A percentile compares a stretch with the other conserved stretches of the same genome.
Evolutionary conservation across 2,329 filamentous ascomycete genomes (phyloP).

Genomic region (Trichoderma sp.): DNA sequence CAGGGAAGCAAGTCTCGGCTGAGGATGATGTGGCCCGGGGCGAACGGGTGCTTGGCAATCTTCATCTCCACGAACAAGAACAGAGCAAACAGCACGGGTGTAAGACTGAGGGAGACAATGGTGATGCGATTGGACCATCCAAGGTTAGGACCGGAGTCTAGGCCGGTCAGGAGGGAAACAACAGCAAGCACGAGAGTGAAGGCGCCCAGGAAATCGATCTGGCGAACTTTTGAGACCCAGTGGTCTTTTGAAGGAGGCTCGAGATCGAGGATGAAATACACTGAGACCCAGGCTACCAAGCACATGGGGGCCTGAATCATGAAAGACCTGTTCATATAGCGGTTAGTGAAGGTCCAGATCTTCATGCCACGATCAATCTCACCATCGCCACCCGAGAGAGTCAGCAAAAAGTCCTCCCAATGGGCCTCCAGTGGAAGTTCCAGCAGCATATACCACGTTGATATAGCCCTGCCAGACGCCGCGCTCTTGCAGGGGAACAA

Average conservation of each 20-base stretch:
- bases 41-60: conserved; percentile 68
- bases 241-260: conserved; percentile 59
- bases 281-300: conserved; percentile 60
- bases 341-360: neutral
- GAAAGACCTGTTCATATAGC: conserved; percentile 56
- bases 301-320: conserved; percentile 68
- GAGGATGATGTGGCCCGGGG: conserved; percentile 71
- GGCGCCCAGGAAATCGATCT: conserved; percentile 73
- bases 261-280: conserved; percentile 60
- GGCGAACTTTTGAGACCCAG: conserved; percentile 63
- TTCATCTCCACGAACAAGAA: conserved; percentile 68
- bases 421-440: conserved; percentile 67
- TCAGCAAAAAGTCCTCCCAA: conserved; percentile 71
- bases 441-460: conserved; percentile 68
- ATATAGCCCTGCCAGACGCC: conserved; percentile 72
- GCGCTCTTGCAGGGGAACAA: conserved; percentile 65
- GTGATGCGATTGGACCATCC: conserved; percentile 62
- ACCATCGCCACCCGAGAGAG: conserved; percentile 73
- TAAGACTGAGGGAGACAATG: conserved; percentile 53
- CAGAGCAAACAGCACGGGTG: conserved; percentile 57
- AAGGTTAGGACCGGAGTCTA: conserved; percentile 71
- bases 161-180: conserved; percentile 62
- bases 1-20: conserved; percentile 63
- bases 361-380: conserved; percentile 25
- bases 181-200: conserved; percentile 63